These are phyloP conservation scores for Cylindrodendrum hubeiense DNA, from an alignment of 2,329 filamentous ascomycete genomes.

Conservation along the genomic window DNA sequence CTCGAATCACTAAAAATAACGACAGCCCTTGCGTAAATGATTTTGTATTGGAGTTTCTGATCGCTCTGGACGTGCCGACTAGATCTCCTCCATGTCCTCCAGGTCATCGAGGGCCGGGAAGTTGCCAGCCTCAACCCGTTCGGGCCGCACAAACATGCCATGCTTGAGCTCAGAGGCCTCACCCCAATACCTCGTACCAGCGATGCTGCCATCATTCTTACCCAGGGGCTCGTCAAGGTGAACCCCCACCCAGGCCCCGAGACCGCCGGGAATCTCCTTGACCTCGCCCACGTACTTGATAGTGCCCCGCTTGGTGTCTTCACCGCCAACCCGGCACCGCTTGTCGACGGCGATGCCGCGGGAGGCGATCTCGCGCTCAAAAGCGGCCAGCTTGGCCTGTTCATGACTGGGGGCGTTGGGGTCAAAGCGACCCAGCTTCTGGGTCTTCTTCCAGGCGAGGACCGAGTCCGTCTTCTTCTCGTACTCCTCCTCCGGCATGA, in stretches of 20 bases:
- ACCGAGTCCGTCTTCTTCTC: conserved; percentile 89
- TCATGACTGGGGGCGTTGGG: conserved; percentile 82
- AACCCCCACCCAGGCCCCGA: conserved; percentile 79
- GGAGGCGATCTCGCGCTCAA: conserved; percentile 76
- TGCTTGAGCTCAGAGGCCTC: conserved; percentile 73
- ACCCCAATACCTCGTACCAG: conserved; percentile 77
- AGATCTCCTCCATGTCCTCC: conserved; percentile 83
- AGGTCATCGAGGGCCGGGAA: conserved; percentile 78
- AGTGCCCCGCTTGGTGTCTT: conserved; percentile 77
- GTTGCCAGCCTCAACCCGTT: conserved; percentile 82
- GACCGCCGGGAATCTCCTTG: conserved; percentile 76
- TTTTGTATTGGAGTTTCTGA: neutral
- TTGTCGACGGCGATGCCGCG: conserved; percentile 75
- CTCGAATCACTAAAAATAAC: neutral
- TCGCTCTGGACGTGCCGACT: conserved; percentile 11
- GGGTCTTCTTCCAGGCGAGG: conserved; percentile 93
- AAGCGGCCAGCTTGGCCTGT: conserved; percentile 76
- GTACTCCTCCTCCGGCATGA: conserved; percentile 88
- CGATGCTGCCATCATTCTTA: conserved; percentile 84
- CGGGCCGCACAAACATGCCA: conserved; percentile 83
- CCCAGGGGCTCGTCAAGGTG: conserved; percentile 83
- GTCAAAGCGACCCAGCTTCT: conserved; percentile 96
- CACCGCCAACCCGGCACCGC: conserved; percentile 74
- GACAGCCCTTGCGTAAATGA: neutral
- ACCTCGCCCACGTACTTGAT: conserved; percentile 81